Evolutionary conservation across 805 yeast species (phyloP).

Genomic region (Yarrowia phangngaensis): DNA sequence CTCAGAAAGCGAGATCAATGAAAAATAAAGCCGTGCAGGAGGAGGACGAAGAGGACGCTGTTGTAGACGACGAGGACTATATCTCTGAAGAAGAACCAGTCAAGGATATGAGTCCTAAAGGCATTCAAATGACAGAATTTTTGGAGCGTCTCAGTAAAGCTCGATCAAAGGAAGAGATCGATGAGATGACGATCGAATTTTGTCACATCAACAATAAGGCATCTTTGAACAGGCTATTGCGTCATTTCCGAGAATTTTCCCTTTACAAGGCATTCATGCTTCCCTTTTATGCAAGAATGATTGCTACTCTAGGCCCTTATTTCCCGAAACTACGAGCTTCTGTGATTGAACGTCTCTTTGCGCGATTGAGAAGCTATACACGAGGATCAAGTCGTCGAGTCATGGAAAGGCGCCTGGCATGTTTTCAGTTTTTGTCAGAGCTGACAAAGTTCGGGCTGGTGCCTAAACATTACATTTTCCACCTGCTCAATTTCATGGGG

Average conservation of each 20-base stretch:
- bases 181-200: slow-evolving; percentile 38
- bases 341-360: slow-evolving; percentile 14
- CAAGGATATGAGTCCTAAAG: slow-evolving; percentile 24
- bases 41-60: slow-evolving; percentile 41
- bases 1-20: slow-evolving; percentile 30
- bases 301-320: slow-evolving; percentile 53
- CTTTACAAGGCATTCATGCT: slow-evolving; percentile 39
- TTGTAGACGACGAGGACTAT: slow-evolving; percentile 40
- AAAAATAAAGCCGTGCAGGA: slow-evolving; percentile 36
- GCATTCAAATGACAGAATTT: slow-evolving; percentile 27
- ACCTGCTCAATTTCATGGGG: slow-evolving; percentile 62
- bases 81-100: slow-evolving; percentile 41
- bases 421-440: slow-evolving; percentile 63
- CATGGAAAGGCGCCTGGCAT: slow-evolving; percentile 23
- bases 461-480: slow-evolving; percentile 67
- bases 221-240: slow-evolving; percentile 56
- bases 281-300: slow-evolving; percentile 58
- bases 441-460: slow-evolving; percentile 70
- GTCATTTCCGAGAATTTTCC: slow-evolving; percentile 50
- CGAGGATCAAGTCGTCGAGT: slow-evolving; percentile 17
- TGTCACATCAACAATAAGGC: slow-evolving; percentile 62
- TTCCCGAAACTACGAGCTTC: slow-evolving; percentile 38
- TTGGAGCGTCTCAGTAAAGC: slow-evolving; percentile 28
- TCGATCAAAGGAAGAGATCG: slow-evolving; percentile 34
- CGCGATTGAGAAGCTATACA: slow-evolving; percentile 13